Base-by-base conservation (phyloP, 305 asterid species). In the Solanum aculeatissimum region DNA sequence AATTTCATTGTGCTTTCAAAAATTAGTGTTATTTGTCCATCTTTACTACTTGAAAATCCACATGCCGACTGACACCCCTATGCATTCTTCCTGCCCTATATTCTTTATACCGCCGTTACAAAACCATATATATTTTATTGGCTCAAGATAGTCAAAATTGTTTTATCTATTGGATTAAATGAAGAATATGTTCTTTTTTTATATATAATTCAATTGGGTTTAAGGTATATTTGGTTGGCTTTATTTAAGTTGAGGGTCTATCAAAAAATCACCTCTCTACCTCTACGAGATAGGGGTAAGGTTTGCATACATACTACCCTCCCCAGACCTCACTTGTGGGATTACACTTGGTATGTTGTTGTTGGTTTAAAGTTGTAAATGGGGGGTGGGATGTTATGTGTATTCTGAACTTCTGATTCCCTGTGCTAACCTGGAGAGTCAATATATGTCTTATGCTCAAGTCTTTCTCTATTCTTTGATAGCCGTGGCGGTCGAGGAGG, bases 401-500 rank as follows among this genome's bases (percentile, higher is more conserved):
- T 53, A 78, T 53, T 53, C 82, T 78, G 49, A 78, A 29, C 66
- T 78, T 53, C 6, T 5, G 82, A 51, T 13, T 53, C n/a, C 21
- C 63, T 78, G 58, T 23, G 49, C 66, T 53, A 32, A 11, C 25
- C 19, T 32, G 82, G 27, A 53, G 49, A 78, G 66, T 18, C 6
- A 11, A 53, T 78, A 11, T 53, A 53, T 78, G 19, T 9, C 47
- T 77, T 29, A 53, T 53, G 49, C 66, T 78, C 2, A 35, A 19
- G 82, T 32, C 19, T 70, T 16, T 27, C 25, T 78, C 66, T 51
- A 6, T 78, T 19, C 83, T 29, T 78, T 53, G 49, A 53, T 42
- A 93, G 96, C n/a, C 96, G 98, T 4, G 97, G 98, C 68, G 98
- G 99, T 87, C 90, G 98, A 92, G 98, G 98, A 85, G 94, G 93